These are phyloP conservation scores for Dioszegia crocea DNA, from an alignment of 768 basidiomycete species.

Conservation along the genomic window DNA sequence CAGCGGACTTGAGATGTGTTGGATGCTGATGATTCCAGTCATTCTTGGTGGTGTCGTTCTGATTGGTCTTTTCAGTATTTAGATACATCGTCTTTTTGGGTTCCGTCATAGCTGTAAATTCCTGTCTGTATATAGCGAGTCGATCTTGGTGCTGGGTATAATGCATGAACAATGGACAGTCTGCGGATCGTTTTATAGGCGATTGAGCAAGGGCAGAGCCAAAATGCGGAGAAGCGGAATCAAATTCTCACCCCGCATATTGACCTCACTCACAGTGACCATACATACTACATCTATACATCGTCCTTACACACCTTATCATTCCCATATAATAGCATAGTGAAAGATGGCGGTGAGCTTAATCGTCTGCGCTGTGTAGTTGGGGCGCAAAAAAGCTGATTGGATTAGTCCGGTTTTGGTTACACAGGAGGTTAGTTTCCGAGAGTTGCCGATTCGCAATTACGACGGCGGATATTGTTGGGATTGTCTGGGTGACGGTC, in stretches of 20 bases:
- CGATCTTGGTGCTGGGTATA: no score
- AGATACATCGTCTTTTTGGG: no score
- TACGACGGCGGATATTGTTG: background rate
- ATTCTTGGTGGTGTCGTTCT: no score
- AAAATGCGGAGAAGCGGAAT: background rate
- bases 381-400: background rate
- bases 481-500: no score
- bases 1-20: no score
- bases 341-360: slow-evolving; percentile 29
- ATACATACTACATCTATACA: background rate
- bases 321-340: background rate
- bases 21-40: no score
- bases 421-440: slow-evolving; percentile 59
- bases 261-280: background rate
- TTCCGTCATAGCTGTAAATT: no score
- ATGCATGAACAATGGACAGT: no score
- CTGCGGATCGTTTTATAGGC: no score
- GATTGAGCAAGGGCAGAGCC: no score
- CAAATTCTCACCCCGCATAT: background rate
- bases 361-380: background rate
- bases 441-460: background rate
- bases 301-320: background rate
- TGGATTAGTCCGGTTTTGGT: slow-evolving; percentile 61
- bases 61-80: no score
- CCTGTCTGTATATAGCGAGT: no score